Percentiles rank a stretch among this genome's conserved stretches.
phyloP scores from a whole-genome alignment of 805 yeast species.

The Wickerhamia fluorescens region DNA sequence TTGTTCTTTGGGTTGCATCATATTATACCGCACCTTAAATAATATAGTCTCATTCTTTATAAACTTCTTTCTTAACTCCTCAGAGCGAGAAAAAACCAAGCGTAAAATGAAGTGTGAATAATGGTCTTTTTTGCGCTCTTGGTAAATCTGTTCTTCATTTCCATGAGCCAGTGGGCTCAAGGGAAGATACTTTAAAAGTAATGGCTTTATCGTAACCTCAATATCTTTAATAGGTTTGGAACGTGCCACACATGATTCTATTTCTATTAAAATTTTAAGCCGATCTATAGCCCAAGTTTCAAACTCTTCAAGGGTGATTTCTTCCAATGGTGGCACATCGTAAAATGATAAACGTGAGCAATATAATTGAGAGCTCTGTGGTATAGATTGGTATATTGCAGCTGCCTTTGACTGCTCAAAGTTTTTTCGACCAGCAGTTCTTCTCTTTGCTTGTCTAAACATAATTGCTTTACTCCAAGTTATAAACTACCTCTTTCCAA shows the following conservation, averaged over 20 bases:
- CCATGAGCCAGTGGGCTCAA: conserved; percentile 32
- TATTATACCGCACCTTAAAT: conserved; percentile 65
- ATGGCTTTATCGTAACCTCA: conserved; percentile 57
- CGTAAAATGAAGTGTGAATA: conserved; percentile 86
- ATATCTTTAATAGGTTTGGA: conserved; percentile 59
- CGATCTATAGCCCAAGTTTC: conserved; percentile 96
- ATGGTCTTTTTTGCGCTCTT: conserved; percentile 81
- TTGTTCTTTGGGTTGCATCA: conserved; percentile 61
- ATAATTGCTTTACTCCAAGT: conserved; percentile 33
- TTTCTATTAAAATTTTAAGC: conserved; percentile 71
- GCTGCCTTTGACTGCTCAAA: conserved; percentile 35
- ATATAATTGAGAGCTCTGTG: conserved; percentile 31
- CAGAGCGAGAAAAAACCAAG: conserved; percentile 81
- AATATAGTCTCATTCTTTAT: conserved; percentile 67
- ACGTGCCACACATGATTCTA: conserved; percentile 67
- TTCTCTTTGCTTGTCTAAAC: conserved; percentile 70
- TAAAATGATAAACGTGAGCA: conserved; percentile 69
- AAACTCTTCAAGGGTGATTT: conserved; percentile 86
- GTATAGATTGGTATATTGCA: conserved; percentile 20
- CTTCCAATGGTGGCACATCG: conserved; percentile 68
- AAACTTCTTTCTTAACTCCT: conserved; percentile 76
- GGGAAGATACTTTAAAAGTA: conserved; percentile 60
- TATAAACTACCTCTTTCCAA: not conserved
- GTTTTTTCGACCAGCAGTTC: conserved; percentile 67
- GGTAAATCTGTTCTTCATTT: conserved; percentile 32